Evolutionary conservation across 805 yeast genomes (phyloP).

Genomic region (Pachysolen tannophilus): DNA sequence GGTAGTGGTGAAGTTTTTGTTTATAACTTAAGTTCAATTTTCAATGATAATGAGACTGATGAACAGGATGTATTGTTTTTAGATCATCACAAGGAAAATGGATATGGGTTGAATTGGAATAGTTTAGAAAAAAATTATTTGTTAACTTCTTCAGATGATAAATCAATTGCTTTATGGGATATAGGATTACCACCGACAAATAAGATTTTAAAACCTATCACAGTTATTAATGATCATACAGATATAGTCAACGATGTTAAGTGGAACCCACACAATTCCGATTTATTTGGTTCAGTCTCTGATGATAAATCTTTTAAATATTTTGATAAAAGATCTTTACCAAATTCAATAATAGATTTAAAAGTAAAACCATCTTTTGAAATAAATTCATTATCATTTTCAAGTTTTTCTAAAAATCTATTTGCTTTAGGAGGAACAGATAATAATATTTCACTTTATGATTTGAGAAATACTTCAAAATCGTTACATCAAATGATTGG

Average conservation of each 20-base stretch:
- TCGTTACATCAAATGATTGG: slow-evolving; percentile 71
- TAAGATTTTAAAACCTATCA: slow-evolving; percentile 19
- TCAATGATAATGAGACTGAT: slow-evolving; percentile 19
- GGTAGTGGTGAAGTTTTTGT: slow-evolving; percentile 57
- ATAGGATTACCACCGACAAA: slow-evolving; percentile 14
- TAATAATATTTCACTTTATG: slow-evolving; percentile 58
- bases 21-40: slow-evolving; percentile 31
- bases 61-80: slow-evolving; percentile 24
- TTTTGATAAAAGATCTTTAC: slow-evolving; percentile 40
- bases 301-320: slow-evolving; percentile 55
- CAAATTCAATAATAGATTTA: slow-evolving; percentile 13
- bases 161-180: slow-evolving; percentile 56
- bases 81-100: slow-evolving; percentile 54
- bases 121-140: slow-evolving; percentile 37
- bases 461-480: slow-evolving; percentile 34
- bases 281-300: slow-evolving; percentile 62
- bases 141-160: slow-evolving; percentile 61
- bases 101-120: slow-evolving; percentile 72
- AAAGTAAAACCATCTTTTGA: slow-evolving; percentile 25
- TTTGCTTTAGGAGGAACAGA: slow-evolving; percentile 67
- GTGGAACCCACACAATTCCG: slow-evolving; percentile 51
- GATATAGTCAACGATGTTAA: slow-evolving; percentile 70
- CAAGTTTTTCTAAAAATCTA: slow-evolving; percentile 50
- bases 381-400: slow-evolving; percentile 60
- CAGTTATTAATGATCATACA: slow-evolving; percentile 30